Base-by-base conservation (phyloP, 1,139 yeast species). In the Sugiyamaella sp. region DNA sequence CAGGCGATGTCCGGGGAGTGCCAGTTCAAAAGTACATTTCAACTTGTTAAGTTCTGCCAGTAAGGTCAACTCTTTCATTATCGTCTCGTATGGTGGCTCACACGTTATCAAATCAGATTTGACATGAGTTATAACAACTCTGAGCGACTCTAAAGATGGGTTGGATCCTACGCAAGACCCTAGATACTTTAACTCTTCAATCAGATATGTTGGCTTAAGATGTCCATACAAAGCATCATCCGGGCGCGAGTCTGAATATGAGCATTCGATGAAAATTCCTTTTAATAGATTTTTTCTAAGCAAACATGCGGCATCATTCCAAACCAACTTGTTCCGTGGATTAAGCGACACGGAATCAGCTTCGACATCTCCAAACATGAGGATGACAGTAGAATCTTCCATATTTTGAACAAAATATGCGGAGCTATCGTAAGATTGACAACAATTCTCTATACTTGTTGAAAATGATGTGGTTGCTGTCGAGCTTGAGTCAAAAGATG, bases 361-460 rank as follows among this genome's bases (percentile, higher is more conserved):
- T 66, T 89, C 96, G 50, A 88, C 82, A 66, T 89, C 96, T 1
- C 97, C 97, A 75, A 88, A 89, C 3, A 86, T 70, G 16, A 87
- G 67, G 4, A 88, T 51, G 29, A 72, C 69, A n/a, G 73, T 61
- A 12, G 68, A 61, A 0, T 72, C 62, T 0, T 52, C 39, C 2
- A 61, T 55, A 64, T 79, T 73, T n/a, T 72, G 63, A 32, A 85
- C 67, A 22, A 84, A 69, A 64, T 75, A 85, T 9, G 85, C 83
- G 17, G 85, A 78, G 39, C 81, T 75, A 21, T 67, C 62, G 56
- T 72, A 76, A 10, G 73, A 60, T 17, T 52, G 2, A 16, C 45
- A 19, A n/a, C n/a, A 27, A 10, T 19, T 14, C 8, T 22, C 47
- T 66, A 67, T 3, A 70, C 33, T 3, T 25, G 24, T 40, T 9